Evolutionary conservation across 305 asterid genomes (phyloP).

Genomic region (Fraxinus latifolia): DNA sequence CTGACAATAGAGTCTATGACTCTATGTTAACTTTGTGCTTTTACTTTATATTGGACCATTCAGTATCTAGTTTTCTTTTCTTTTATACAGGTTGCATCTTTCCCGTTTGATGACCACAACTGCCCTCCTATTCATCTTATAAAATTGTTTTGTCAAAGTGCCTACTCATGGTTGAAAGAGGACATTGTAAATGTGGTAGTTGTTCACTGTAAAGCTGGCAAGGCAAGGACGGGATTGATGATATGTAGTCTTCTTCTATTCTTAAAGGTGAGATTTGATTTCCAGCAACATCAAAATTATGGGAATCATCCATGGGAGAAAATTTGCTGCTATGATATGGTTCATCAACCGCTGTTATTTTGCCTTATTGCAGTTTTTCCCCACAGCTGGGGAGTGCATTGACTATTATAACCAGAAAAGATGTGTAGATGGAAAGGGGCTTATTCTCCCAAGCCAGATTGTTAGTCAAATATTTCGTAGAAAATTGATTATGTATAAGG

Average conservation of each 20-base stretch:
- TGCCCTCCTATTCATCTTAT: conserved; percentile 94
- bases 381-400: conserved; percentile 93
- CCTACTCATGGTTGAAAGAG: conserved; percentile 95
- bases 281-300: conserved; percentile 17
- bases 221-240: conserved; percentile 97
- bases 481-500: conserved; percentile 17
- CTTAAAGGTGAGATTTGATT: conserved; percentile 64
- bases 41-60: conserved; percentile 6
- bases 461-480: conserved; percentile 49
- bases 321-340: conserved; percentile 24
- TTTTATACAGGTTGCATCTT: conserved; percentile 80
- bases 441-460: conserved; percentile 93
- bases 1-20: not conserved
- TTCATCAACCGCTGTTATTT: conserved; percentile 24
- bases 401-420: conserved; percentile 83
- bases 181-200: conserved; percentile 93
- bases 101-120: conserved; percentile 97
- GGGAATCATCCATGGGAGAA: conserved; percentile 17
- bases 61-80: conserved; percentile 22
- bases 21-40: not conserved
- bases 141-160: conserved; percentile 85
- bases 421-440: conserved; percentile 94
- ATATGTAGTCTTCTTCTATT: conserved; percentile 92
- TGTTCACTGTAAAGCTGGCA: conserved; percentile 99
- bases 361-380: conserved; percentile 68